phyloP scores from a whole-genome alignment of 306 rosid species.

The Cicer judaicum region DNA sequence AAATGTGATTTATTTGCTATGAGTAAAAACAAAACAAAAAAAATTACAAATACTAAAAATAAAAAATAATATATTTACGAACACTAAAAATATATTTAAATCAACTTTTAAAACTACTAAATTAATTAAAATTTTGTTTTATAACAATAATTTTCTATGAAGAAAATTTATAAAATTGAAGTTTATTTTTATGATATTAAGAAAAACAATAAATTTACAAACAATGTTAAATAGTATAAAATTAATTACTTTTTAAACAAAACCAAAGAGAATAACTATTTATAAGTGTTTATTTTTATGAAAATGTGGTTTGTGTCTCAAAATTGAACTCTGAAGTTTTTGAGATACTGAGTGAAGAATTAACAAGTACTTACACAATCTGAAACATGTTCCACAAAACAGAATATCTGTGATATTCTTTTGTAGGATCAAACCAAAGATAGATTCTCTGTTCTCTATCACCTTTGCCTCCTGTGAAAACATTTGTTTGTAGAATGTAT shows the following conservation, averaged over 20 bases:
- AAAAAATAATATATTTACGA: no score
- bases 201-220: neutral
- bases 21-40: no score
- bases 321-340: neutral
- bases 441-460: conserved; percentile 88
- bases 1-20: no score
- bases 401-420: conserved; percentile 73
- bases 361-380: conserved; percentile 62
- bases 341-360: neutral
- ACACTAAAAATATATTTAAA: no score
- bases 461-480: conserved; percentile 90
- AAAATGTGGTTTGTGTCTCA: neutral
- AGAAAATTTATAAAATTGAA: no score
- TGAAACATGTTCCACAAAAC: conserved; percentile 76
- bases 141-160: no score
- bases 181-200: neutral
- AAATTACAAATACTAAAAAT: no score
- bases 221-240: neutral
- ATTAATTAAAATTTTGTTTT: neutral
- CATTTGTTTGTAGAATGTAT: conserved; percentile 83
- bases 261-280: neutral
- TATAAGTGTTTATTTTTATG: neutral
- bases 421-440: conserved; percentile 95
- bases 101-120: neutral
- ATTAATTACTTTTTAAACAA: neutral